These are phyloP conservation scores for Podila epigama DNA, from an alignment of 192 early-diverging fungal genomes.

Conservation along the genomic window DNA sequence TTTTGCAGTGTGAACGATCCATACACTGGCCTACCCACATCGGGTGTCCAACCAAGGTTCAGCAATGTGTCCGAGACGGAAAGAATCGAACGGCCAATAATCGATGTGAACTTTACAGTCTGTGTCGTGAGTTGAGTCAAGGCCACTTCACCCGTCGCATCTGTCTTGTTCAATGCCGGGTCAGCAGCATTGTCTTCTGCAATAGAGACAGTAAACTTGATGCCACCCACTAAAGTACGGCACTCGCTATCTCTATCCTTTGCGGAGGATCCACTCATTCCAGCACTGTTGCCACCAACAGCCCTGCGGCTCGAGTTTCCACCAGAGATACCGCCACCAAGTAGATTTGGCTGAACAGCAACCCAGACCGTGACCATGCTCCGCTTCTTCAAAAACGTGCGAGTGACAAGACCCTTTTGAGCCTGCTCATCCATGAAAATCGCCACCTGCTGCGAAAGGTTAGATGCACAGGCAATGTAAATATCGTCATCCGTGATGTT, in stretches of 20 bases:
- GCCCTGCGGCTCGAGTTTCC: constrained; percentile 19
- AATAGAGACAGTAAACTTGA: constrained; percentile 72
- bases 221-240: constrained; percentile 80
- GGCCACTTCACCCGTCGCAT: constrained; percentile 11
- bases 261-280: neutral
- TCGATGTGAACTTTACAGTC: constrained; percentile 79
- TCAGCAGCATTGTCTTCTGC: constrained; percentile 41
- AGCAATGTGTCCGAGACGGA: constrained; percentile 69
- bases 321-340: constrained; percentile 51
- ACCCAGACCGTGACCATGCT: constrained; percentile 73
- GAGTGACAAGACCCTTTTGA: constrained; percentile 58
- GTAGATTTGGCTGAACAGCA: constrained; percentile 75
- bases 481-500: constrained; percentile 76
- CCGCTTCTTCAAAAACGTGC: constrained; percentile 57
- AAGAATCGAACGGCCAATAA: constrained; percentile 82
- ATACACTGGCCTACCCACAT: constrained; percentile 56
- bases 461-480: constrained; percentile 77
- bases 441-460: constrained; percentile 79
- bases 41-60: constrained; percentile 68
- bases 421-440: constrained; percentile 73
- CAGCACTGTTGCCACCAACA: constrained; percentile 1
- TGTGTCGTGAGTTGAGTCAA: constrained; percentile 68
- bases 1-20: constrained; percentile 76
- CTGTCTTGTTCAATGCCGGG: neutral
- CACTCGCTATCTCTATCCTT: constrained; percentile 56